Evolutionary conservation across 768 basidiomycete species (phyloP).

Genomic region (Pleurotus giganteus): DNA sequence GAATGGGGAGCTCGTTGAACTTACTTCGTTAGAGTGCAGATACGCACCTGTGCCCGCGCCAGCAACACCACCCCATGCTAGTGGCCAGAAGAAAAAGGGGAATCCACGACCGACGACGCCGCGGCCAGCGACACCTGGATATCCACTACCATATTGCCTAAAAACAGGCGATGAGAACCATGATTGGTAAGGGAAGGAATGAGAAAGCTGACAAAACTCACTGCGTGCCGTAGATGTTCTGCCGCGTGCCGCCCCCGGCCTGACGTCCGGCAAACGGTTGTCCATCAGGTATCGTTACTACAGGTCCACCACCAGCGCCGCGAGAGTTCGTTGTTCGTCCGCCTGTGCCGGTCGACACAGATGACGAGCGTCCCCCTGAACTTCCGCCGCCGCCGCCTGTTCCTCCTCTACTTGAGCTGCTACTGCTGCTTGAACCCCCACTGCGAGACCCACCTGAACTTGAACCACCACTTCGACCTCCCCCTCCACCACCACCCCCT

Average conservation of each 20-base stretch:
- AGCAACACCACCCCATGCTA: slow-evolving; percentile 40
- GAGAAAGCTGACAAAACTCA: slow-evolving; percentile 17
- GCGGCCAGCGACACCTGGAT: slow-evolving; percentile 38
- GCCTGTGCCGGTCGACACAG: slow-evolving; percentile 14
- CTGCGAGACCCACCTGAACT: slow-evolving; percentile 3
- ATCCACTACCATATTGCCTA: slow-evolving; percentile 56
- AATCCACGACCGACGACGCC: slow-evolving; percentile 45
- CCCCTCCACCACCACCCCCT: slow-evolving; percentile 27
- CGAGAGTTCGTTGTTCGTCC: slow-evolving; percentile 15
- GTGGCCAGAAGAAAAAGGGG: slow-evolving; percentile 55
- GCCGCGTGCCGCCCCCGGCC: slow-evolving; percentile 44
- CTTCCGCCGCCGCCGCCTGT: slow-evolving; percentile 12
- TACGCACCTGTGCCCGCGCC: slow-evolving; percentile 21
- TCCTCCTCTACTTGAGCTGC: slow-evolving; percentile 13
- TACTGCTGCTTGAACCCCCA: slow-evolving; percentile 20
- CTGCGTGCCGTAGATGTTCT: slow-evolving; percentile 37
- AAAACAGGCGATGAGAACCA: slow-evolving; percentile 2
- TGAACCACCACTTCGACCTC: slow-evolving; percentile 12
- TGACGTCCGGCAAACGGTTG: slow-evolving; percentile 37
- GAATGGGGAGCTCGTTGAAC: neutral
- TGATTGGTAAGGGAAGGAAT: neutral
- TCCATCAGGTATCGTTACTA: slow-evolving; percentile 32
- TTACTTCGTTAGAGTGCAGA: slow-evolving; percentile 37
- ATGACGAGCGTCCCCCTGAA: slow-evolving; percentile 3
- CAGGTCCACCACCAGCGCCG: slow-evolving; percentile 22